Base-by-base conservation (phyloP, 257 asterid genomes). In the Galeopsis tetrahit region DNA sequence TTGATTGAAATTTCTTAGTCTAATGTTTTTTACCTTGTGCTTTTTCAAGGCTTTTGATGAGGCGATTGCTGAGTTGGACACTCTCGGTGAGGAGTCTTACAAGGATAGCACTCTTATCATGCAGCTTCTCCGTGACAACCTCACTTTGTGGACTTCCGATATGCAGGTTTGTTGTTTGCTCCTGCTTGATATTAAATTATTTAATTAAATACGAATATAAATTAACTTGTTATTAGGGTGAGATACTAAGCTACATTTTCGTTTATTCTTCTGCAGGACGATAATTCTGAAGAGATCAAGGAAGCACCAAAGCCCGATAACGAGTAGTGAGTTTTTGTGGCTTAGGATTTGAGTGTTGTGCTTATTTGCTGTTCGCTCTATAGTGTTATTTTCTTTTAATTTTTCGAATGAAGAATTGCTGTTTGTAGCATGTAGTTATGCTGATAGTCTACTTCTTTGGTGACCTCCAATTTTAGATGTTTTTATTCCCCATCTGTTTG, bases 71-170 rank as follows among this genome's bases (percentile, higher is more conserved):
- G 98, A 92, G 81, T 68, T 92, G 82, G 98, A 92, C 82, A 88
- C 98, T 14, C 88, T 91, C 51, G 97, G 97, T 60, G 97, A 91
- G 85, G 97, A 91, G 53, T 91, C 97, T 15, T 91, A 91, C 89
- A 92, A 88, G 86, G 98, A 90, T 65, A 92, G 96, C 94, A 92
- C 98, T 81, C 76, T 92, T 74, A 92, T 92, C 72, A 92, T 92
- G 98, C 98, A 92, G 83, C 98, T 92, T 77, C 91, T 92, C 64
- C 96, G 98, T 10, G 98, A 92, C 77, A 92, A 92, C 85, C 92
- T 92, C 66, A 92, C 96, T 56, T 68, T 92, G 82, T 92, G 98
- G 98, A 92, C 96, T 48, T 90, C 98, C 40, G 98, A 92, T 71
- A 88, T 89, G 95, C 96, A 87, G 96, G 97, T 86, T 73, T 14